Evolutionary conservation across 2,329 filamentous ascomycete genomes (phyloP).

Genomic region (Aspergillus versicolor): DNA sequence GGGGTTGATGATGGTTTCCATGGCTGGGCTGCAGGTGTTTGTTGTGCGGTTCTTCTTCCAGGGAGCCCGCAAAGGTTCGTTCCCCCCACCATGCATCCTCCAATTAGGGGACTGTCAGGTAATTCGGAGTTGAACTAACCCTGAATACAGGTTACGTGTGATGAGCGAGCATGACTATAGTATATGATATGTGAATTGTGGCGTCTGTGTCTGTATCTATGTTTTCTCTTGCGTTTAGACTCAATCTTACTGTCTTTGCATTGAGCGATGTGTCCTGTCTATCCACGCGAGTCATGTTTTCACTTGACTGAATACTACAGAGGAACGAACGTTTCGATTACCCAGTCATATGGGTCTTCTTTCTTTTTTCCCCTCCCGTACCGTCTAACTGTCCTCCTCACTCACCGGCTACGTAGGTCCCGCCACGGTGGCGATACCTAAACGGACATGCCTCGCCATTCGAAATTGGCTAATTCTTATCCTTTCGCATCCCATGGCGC

Average conservation of each 20-base stretch:
- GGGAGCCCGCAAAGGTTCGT: slow-evolving; percentile 66
- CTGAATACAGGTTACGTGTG: slow-evolving; percentile 15
- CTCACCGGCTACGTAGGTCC: background rate
- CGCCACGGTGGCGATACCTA: background rate
- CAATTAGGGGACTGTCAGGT: too few relatives aligned
- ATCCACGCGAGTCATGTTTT: too few relatives aligned
- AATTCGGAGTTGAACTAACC: background rate
- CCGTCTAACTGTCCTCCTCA: background rate
- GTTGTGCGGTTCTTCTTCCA: slow-evolving; percentile 99
- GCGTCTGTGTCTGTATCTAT: slow-evolving; percentile 24
- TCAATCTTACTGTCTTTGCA: slow-evolving; percentile 9
- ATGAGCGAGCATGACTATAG: slow-evolving; percentile 33
- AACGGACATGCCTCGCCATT: background rate
- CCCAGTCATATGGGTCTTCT: background rate
- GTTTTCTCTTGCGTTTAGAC: slow-evolving; percentile 13
- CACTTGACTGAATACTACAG: background rate
- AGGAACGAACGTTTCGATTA: background rate
- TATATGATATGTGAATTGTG: slow-evolving; percentile 27
- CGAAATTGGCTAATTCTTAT: background rate
- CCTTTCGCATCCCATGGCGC: background rate
- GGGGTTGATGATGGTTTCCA: slow-evolving; percentile 83
- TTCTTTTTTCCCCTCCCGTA: background rate
- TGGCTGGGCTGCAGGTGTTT: slow-evolving; percentile 96
- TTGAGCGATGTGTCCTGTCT: slow-evolving; percentile 1
- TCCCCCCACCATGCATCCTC: background rate